Percentiles rank a stretch among this genome's conserved stretches.
Evolutionary conservation across 495 filamentous ascomycete genomes (phyloP).

Genomic region (Hypomontagnella monticulosa): DNA sequence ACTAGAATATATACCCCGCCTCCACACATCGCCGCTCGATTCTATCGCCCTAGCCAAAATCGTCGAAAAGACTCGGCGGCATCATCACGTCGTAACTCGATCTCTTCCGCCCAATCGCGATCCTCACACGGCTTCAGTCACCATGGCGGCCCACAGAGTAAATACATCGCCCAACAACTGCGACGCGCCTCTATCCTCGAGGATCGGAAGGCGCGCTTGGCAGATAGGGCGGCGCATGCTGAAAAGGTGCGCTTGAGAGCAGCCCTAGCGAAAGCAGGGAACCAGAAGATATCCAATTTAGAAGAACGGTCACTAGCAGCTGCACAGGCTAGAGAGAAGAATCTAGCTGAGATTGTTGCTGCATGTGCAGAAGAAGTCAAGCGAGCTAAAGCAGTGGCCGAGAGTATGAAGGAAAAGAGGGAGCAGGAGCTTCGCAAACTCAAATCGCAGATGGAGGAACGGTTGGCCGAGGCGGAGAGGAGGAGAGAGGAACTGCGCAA

Average conservation of each 20-base stretch:
- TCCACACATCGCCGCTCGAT: constrained; percentile 85
- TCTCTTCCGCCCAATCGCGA: constrained; percentile 83
- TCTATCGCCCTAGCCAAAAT: constrained; percentile 75
- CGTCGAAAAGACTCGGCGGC: constrained; percentile 84
- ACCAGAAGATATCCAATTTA: constrained; percentile 66
- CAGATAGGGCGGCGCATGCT: constrained; percentile 92
- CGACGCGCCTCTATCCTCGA: constrained; percentile 92
- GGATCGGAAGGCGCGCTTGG: constrained; percentile 89
- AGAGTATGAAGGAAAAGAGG: constrained; percentile 89
- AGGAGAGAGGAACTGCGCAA: constrained; percentile 68
- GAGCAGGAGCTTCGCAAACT: constrained; percentile 84
- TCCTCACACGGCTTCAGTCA: constrained; percentile 69
- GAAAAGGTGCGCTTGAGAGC: constrained; percentile 95
- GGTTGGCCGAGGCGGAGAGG: constrained; percentile 86
- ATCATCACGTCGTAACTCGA: constrained; percentile 88
- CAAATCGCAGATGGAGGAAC: constrained; percentile 82
- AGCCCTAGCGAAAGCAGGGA: constrained; percentile 82
- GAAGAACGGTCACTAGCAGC: constrained; percentile 92
- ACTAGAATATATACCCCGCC: constrained; percentile 70
- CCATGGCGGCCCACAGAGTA: constrained; percentile 73
- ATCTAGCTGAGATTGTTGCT: constrained; percentile 91
- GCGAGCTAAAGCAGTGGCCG: constrained; percentile 90
- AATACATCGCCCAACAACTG: constrained; percentile 87
- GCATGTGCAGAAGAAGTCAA: constrained; percentile 95
- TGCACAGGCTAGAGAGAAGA: constrained; percentile 87